Evolutionary conservation across 306 rosid species (phyloP).

Genomic region (Glycine latifolia): DNA sequence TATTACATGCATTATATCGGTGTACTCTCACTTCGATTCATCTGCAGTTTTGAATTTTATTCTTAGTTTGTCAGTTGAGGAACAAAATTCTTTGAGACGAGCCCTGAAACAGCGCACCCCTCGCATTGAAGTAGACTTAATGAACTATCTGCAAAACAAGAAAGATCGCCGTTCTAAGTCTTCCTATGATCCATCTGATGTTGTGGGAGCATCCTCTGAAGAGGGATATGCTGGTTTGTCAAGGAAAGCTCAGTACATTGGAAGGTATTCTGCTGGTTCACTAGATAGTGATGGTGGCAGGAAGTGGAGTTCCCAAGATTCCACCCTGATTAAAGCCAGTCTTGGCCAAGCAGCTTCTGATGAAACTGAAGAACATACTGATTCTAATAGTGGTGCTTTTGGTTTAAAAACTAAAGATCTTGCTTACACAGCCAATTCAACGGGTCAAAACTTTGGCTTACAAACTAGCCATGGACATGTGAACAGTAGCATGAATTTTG

Average conservation of each 20-base stretch:
- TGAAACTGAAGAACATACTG: conserved; percentile 66
- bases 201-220: conserved; percentile 91
- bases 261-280: conserved; percentile 92
- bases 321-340: conserved; percentile 58
- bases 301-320: conserved; percentile 96
- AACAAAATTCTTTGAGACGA: conserved; percentile 94
- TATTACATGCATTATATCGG: conserved; percentile 91
- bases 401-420: conserved; percentile 62
- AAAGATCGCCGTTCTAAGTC: conserved; percentile 87
- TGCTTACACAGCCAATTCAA: conserved; percentile 48
- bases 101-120: conserved; percentile 96
- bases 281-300: conserved; percentile 80
- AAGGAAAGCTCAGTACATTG: conserved; percentile 73
- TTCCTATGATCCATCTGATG: conserved; percentile 90
- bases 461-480: conserved; percentile 60
- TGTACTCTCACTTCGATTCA: conserved; percentile 92
- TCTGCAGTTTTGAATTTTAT: conserved; percentile 90
- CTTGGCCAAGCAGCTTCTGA: conserved; percentile 69
- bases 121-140: conserved; percentile 97
- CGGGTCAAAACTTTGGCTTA: conserved; percentile 62
- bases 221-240: conserved; percentile 81
- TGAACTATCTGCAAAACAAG: conserved; percentile 94
- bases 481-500: conserved; percentile 63
- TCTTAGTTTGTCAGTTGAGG: conserved; percentile 91
- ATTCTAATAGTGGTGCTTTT: conserved; percentile 58